Evolutionary conservation across 2,329 filamentous ascomycete genomes (phyloP).

Genomic region (Chaetomium globosum): DNA sequence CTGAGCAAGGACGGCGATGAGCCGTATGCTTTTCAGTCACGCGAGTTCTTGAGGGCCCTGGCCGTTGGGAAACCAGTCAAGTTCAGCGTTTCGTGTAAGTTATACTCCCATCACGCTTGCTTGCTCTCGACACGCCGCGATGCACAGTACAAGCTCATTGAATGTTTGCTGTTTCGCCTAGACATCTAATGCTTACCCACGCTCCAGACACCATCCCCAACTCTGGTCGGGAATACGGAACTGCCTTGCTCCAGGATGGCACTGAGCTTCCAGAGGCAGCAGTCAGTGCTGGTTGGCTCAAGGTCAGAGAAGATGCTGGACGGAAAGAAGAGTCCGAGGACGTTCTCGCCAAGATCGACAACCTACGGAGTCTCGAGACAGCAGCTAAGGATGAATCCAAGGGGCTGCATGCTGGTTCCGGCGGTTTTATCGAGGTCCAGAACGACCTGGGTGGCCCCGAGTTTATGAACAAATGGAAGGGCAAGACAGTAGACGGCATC

Average conservation of each 20-base stretch:
- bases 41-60: constrained; percentile 84
- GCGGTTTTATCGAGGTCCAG: constrained; percentile 71
- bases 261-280: constrained; percentile 77
- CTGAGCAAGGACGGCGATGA: constrained; percentile 88
- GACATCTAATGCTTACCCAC: constrained; percentile 8
- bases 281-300: constrained; percentile 87
- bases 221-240: constrained; percentile 84
- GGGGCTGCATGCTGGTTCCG: constrained; percentile 74
- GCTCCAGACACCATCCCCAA: constrained; percentile 72
- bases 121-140: background rate
- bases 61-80: constrained; percentile 84
- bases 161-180: background rate
- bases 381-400: constrained; percentile 77
- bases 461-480: constrained; percentile 83
- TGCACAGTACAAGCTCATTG: background rate
- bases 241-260: constrained; percentile 74
- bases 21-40: constrained; percentile 89
- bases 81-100: constrained; percentile 71
- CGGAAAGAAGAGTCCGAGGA: constrained; percentile 86
- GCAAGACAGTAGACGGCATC: constrained; percentile 78
- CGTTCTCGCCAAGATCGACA: constrained; percentile 70
- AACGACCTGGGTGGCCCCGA: constrained; percentile 80
- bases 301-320: constrained; percentile 90
- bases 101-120: background rate
- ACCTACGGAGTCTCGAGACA: constrained; percentile 74